Evolutionary conservation across 352 stramenopile species (phyloP), one percentile per base, ranked within the genome.

Genomic region (Globisporangium iwayamae): DNA sequence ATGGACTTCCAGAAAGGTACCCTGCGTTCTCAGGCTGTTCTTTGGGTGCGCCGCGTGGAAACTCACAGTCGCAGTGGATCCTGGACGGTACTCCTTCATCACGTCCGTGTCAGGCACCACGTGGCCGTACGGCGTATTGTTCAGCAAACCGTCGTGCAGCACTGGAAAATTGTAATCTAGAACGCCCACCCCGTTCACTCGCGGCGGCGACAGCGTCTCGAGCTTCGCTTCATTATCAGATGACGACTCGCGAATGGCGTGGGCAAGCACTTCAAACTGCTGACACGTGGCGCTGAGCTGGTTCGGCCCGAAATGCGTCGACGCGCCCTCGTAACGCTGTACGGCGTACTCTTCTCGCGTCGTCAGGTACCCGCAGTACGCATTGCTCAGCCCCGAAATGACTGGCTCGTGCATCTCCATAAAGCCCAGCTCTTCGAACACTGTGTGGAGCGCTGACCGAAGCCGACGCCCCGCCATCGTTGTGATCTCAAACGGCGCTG

Each of bases 251-350:
- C 66, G 70, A 30, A 85, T 56, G 1, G 43, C 61, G 13, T 70
- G 57, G 2, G 79, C 72, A 11, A 96, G 73, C 7, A 79, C 72
- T 30, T 92, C 81, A 64, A 96, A 92, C 63, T 94, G 79, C 62
- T 96, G 84, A 34, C 84, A 79, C 9, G 85, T 90, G 13, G 85
- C 88, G 30, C 73, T 72, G 16, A 96, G 73, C 62, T 96, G 87
- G 52, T 96, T 96, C 0, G 87, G 87, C 6, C 88, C 88, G 47
- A 96, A 96, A 64, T 95, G 85, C 32, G 87, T 96, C 20, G 85
- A 96, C 13, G 88, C 87, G n/a, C 88, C 88, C 82, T 96, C 88
- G 63, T 96, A 96, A 4, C 87, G 81, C 65, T 96, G 88, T 4
- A 93, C 77, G 0, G 86, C 73, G 52, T 95, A 96, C 63, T 96